phyloP scores from a whole-genome alignment of 1,284 basidiomycete genomes.

The Ganoderma leucocontextum region DNA sequence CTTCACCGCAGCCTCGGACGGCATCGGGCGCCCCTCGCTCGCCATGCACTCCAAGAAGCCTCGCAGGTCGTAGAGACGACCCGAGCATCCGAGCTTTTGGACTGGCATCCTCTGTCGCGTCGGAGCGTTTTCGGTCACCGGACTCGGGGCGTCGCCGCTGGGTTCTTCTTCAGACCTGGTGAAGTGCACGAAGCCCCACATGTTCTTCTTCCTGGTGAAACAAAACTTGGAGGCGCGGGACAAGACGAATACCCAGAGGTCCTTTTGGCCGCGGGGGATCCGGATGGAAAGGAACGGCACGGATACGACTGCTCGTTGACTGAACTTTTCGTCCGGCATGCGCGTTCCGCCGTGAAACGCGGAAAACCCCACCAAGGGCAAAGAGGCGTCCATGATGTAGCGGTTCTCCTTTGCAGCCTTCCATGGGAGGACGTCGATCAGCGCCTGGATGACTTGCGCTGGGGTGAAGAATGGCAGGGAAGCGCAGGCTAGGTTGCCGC shows the following conservation, averaged over 20 bases:
- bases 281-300: slow-evolving; percentile 1
- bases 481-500: neutral
- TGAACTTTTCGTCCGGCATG: neutral
- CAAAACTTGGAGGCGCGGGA: neutral
- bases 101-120: neutral
- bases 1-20: slow-evolving; percentile 17
- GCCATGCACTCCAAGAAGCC: slow-evolving; percentile 20
- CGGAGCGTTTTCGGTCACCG: neutral
- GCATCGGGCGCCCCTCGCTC: slow-evolving; percentile 16
- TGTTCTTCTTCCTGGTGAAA: neutral
- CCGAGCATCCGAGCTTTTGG: neutral
- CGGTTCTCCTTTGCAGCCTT: neutral
- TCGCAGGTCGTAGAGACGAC: slow-evolving; percentile 10
- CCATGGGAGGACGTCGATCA: slow-evolving; percentile 15
- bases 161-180: neutral
- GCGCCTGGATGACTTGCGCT: slow-evolving; percentile 14
- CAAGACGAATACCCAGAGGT: slow-evolving; percentile 13
- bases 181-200: slow-evolving; percentile 18
- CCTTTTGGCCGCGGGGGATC: slow-evolving; percentile 11
- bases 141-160: too few species aligned
- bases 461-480: slow-evolving; percentile 17
- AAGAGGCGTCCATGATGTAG: neutral
- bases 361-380: neutral
- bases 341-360: slow-evolving; percentile 8
- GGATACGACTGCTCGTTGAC: slow-evolving; percentile 11